Conservation (phyloP, 192 early-diverging fungal species). For the Coemansia furcata region DNA sequence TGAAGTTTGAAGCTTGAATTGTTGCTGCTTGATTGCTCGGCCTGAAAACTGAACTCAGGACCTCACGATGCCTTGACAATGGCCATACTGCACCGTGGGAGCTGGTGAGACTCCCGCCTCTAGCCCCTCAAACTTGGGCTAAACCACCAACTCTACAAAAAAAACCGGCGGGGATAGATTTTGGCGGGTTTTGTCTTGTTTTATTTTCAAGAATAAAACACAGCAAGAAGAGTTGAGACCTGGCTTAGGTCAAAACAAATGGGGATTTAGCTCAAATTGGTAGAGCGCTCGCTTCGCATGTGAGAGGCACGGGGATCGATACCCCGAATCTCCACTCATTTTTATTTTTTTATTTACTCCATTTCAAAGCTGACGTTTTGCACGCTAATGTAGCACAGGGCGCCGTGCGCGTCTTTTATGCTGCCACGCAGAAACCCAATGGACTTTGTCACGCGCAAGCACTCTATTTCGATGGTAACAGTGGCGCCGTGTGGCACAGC, state of each 20-base stretch:
- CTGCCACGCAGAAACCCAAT: conserved; percentile 29
- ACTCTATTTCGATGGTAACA: conserved; percentile 31
- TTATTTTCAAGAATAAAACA: not conserved
- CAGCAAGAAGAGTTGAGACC: too few relatives aligned
- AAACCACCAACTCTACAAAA: too few relatives aligned
- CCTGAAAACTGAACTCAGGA: too few relatives aligned
- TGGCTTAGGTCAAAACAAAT: not conserved
- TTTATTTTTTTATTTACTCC: not conserved
- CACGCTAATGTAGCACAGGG: conserved; percentile 28
- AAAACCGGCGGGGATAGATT: not conserved
- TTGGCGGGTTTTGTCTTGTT: not conserved
- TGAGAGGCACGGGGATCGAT: conserved; percentile 30
- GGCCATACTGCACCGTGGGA: too few relatives aligned
- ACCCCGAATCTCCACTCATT: conserved; percentile 22
- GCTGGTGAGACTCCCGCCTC: too few relatives aligned
- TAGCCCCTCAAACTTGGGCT: too few relatives aligned
- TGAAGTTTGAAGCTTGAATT: too few relatives aligned
- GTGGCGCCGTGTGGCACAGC: conserved; percentile 18
- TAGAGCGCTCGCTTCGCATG: conserved; percentile 35
- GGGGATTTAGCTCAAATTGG: conserved; percentile 32
- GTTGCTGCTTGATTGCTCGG: too few relatives aligned
- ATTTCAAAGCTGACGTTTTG: conserved; percentile 37
- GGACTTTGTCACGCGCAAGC: conserved; percentile 36
- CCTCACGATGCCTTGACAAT: too few relatives aligned
- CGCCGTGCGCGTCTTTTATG: conserved; percentile 19